Percentiles rank a stretch among this genome's conserved stretches.
These are phyloP conservation scores for Phallus indusiatus DNA, from an alignment of 768 basidiomycete genomes.

Conservation along the genomic window DNA sequence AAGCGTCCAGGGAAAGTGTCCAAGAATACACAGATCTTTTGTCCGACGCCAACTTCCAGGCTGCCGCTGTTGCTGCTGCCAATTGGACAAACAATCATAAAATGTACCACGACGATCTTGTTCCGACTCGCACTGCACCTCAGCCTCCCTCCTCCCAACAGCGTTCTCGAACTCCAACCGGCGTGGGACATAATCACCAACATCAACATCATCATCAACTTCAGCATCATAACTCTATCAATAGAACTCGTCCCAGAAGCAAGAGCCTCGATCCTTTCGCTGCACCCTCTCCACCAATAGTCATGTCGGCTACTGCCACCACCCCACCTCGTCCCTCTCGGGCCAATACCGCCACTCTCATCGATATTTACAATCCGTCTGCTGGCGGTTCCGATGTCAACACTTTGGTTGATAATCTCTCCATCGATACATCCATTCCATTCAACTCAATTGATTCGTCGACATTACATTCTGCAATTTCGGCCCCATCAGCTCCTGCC, in stretches of 20 bases:
- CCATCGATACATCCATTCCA: neutral
- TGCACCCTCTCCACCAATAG: constrained; percentile 15
- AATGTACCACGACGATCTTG: constrained; percentile 6
- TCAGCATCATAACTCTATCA: constrained; percentile 19
- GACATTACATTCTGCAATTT: neutral
- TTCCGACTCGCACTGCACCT: neutral
- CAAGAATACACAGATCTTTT: constrained; percentile 72
- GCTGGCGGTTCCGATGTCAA: constrained; percentile 41
- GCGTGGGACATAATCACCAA: constrained; percentile 39
- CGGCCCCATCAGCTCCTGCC: neutral
- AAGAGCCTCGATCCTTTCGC: constrained; percentile 7
- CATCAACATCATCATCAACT: constrained; percentile 15
- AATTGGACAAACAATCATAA: constrained; percentile 2
- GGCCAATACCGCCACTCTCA: constrained; percentile 74
- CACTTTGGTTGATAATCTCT: constrained; percentile 7
- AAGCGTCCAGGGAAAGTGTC: constrained; percentile 64
- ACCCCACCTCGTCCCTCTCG: constrained; percentile 70
- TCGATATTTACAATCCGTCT: constrained; percentile 46
- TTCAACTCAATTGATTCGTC: neutral
- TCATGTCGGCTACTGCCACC: constrained; percentile 17
- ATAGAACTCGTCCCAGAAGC: constrained; percentile 19
- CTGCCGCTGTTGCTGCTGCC: constrained; percentile 33
- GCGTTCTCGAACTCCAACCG: constrained; percentile 25
- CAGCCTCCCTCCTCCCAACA: constrained; percentile 22
- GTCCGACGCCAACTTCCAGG: constrained; percentile 47